Conservation (phyloP, 2,329 filamentous ascomycete species). For the Alternaria sp. region DNA sequence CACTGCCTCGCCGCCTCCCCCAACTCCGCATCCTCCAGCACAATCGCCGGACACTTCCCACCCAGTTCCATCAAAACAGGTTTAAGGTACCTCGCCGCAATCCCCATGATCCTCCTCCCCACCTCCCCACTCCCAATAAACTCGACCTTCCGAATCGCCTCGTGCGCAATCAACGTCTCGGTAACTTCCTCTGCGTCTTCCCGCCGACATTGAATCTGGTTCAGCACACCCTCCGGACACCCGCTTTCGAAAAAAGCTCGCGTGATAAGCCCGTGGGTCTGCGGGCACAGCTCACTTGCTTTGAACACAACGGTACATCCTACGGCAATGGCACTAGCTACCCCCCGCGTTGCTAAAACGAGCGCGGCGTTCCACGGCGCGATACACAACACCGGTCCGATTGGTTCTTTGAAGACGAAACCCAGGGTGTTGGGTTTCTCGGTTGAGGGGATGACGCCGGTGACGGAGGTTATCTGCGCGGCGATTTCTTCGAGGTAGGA, state of each 20-base stretch:
- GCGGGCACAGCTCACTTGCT: slow-evolving; percentile 40
- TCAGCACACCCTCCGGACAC: slow-evolving; percentile 75
- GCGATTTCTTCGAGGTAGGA: slow-evolving; percentile 61
- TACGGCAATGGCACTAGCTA: slow-evolving; percentile 65
- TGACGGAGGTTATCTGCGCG: slow-evolving; percentile 27
- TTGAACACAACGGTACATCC: slow-evolving; percentile 53
- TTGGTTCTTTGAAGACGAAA: slow-evolving; percentile 46
- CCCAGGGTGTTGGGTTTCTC: slow-evolving; percentile 39
- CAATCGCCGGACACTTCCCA: slow-evolving; percentile 79
- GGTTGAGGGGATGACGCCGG: slow-evolving; percentile 35
- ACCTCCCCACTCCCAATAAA: slow-evolving; percentile 80
- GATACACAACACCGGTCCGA: slow-evolving; percentile 27
- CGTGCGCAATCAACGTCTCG: slow-evolving; percentile 72
- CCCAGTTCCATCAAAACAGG: slow-evolving; percentile 81
- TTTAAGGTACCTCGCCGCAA: slow-evolving; percentile 76
- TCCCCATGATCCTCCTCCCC: slow-evolving; percentile 71
- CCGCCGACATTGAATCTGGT: slow-evolving; percentile 68
- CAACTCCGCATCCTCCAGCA: slow-evolving; percentile 77
- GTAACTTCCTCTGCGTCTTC: slow-evolving; percentile 70
- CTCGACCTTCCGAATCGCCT: slow-evolving; percentile 72
- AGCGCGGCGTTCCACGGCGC: slow-evolving; percentile 60
- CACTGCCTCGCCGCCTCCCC: slow-evolving; percentile 33
- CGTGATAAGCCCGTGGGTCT: slow-evolving; percentile 31
- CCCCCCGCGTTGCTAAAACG: slow-evolving; percentile 38
- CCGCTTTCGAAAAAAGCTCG: slow-evolving; percentile 64